Conservation (phyloP, 257 asterid species). For the Solanum peruvianum region DNA sequence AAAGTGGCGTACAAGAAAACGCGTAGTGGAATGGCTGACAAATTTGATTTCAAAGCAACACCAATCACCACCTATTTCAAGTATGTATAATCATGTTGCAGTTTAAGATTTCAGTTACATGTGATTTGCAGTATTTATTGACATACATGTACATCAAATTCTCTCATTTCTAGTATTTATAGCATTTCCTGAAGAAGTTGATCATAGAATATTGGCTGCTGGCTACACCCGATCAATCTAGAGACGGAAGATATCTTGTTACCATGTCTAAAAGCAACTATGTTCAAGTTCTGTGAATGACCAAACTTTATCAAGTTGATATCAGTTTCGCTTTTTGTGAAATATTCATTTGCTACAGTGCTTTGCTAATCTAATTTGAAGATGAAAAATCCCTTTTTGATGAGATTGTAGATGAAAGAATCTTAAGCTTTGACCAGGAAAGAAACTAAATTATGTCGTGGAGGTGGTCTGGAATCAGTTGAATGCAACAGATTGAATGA, state of each 20-base stretch:
- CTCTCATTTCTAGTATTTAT: neutral
- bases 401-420: neutral
- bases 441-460: neutral
- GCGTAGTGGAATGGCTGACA: conserved; percentile 25
- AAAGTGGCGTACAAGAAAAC: conserved; percentile 33
- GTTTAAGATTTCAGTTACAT: neutral
- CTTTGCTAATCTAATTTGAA: neutral
- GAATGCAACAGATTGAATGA: no score
- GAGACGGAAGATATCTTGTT: neutral
- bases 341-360: neutral
- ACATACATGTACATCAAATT: neutral
- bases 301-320: neutral
- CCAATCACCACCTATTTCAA: conserved; percentile 14
- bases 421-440: neutral
- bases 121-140: neutral
- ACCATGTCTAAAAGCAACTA: neutral
- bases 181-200: neutral
- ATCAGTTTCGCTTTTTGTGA: neutral
- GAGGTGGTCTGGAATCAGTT: no score
- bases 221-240: neutral
- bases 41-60: conserved; percentile 7
- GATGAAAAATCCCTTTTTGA: neutral
- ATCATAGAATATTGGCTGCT: neutral
- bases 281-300: neutral
- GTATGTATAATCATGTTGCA: conserved; percentile 10